Evolutionary conservation across 2,329 filamentous ascomycete genomes (phyloP), one percentile per base, ranked within the genome.

Genomic region (Fusarium euwallaceae): DNA sequence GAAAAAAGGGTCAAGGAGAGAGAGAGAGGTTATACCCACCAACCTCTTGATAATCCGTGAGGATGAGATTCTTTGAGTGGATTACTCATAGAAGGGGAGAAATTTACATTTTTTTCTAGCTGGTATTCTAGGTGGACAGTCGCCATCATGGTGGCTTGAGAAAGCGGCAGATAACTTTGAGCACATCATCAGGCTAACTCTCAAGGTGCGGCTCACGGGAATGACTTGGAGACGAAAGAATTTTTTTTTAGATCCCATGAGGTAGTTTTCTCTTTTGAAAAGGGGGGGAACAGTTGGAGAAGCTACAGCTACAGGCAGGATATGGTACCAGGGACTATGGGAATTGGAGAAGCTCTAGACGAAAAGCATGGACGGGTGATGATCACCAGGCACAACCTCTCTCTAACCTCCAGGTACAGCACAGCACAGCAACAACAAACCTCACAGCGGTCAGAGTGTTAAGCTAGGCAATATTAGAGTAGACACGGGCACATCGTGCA

Each of bases 321-420:
- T 29, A 39, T 22, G 24, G 43, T 6, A 24, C 24, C 43, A 48
- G 43, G 43, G 22, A 48, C 45, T 51, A 39, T 43, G 37, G 37
- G 60, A 73, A 43, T 73, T 73, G 66, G 71, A 73, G 70, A 70
- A 73, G 60, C 58, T 67, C 14, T 29, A 43, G 65, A 55, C 37
- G 61, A 51, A 43, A 32, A 69, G 69, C 70, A 69, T 56, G 59
- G 45, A 43, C 71, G 64, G 58, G 22, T 64, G 61, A 66, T 72
- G 56, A 66, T 58, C 61, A 59, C 45, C 45, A 51, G 45, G 45
- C 45, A 56, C 51, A 56, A 34, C 17, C 29, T 34, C 22, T 22
- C 20, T 29, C 27, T 29, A 29, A 51, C 45, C 12, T 22, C 22
- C 16, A 27, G 27, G 16, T 32, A 20, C 17, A 51, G 12, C 22